These are phyloP conservation scores for Cryphonectria parasitica DNA, from an alignment of 2,329 filamentous ascomycete genomes.

Conservation along the genomic window DNA sequence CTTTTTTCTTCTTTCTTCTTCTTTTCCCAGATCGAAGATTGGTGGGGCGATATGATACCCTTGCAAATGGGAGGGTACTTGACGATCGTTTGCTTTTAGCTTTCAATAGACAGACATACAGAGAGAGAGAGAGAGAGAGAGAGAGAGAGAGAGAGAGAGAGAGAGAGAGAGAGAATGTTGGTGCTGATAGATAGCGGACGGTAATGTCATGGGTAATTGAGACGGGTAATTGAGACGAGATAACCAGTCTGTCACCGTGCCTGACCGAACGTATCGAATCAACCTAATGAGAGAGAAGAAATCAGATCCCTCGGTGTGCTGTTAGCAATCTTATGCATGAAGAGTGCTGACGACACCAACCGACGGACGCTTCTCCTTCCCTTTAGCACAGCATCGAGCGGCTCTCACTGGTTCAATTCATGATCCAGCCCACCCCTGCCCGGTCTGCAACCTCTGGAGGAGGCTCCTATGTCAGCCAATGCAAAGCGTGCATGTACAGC, in stretches of 20 bases:
- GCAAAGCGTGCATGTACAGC: background rate
- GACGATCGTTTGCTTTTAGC: background rate
- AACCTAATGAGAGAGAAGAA: background rate
- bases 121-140: no score
- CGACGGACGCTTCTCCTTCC: background rate
- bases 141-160: no score
- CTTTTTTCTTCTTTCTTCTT: background rate
- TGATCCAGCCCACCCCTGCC: background rate
- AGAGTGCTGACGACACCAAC: background rate
- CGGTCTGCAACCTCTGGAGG: no score
- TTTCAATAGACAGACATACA: background rate
- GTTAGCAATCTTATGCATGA: background rate
- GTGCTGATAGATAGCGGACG: background rate
- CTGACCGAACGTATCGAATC: background rate
- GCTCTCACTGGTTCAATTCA: background rate
- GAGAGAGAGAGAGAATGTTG: no score
- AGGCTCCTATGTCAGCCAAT: no score
- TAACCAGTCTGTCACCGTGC: background rate
- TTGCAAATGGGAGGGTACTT: background rate
- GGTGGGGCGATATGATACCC: conserved; percentile 10
- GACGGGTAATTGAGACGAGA: background rate
- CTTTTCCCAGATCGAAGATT: conserved; percentile 11
- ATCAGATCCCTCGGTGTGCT: background rate
- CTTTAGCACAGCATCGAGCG: background rate
- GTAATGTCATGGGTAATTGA: no score